Evolutionary conservation across 768 basidiomycete genomes (phyloP).

Genomic region (Mycena rosella): DNA sequence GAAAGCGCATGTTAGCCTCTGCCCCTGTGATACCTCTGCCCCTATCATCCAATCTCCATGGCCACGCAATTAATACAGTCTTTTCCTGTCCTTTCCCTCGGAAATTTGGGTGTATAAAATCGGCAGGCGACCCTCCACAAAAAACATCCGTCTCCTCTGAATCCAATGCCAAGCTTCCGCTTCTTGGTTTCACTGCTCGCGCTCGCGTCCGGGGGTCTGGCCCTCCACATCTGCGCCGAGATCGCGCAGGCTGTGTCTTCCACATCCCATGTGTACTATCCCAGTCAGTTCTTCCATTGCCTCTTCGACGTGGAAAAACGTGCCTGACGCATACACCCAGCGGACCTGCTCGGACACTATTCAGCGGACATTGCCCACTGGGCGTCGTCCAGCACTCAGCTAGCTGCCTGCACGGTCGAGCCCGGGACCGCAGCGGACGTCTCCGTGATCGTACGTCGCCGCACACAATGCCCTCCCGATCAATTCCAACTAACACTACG

Average conservation of each 20-base stretch:
- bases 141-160: no score
- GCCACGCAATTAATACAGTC: no score
- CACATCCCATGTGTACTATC: slow-evolving; percentile 60
- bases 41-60: no score
- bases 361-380: slow-evolving; percentile 61
- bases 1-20: no score
- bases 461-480: not conserved
- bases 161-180: no score
- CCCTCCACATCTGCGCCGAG: slow-evolving; percentile 47
- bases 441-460: slow-evolving; percentile 56
- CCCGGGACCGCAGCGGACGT: slow-evolving; percentile 68
- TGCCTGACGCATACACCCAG: not conserved
- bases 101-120: no score
- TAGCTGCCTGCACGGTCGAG: slow-evolving; percentile 67
- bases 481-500: slow-evolving; percentile 2
- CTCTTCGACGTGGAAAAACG: not conserved
- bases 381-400: slow-evolving; percentile 62
- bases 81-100: no score
- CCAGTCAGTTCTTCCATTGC: slow-evolving; percentile 42
- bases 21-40: no score
- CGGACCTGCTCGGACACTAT: slow-evolving; percentile 49
- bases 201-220: not conserved
- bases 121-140: no score
- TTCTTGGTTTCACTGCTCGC: no score
- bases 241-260: slow-evolving; percentile 56